Base-by-base conservation (phyloP, 83 land plant species). In the Thuja plicata region DNA sequence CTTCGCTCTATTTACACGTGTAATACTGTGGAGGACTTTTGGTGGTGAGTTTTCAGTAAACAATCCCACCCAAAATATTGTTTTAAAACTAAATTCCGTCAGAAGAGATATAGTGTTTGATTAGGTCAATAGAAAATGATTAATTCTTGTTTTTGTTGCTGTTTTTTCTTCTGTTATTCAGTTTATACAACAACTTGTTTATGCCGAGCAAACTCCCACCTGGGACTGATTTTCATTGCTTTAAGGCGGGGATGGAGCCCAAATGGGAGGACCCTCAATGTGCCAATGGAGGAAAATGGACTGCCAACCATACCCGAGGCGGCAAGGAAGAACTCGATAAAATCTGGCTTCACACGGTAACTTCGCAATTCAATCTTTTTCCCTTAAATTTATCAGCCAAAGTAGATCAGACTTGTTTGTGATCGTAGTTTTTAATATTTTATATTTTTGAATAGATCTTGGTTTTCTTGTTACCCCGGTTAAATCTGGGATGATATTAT, bases 231-330 rank as follows among this genome's bases (percentile, higher is more conserved):
- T 94, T 97, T 70, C 98, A 97, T 60, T 93, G 94, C 71, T 97
- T 97, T 85, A 97, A 93, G 88, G 94, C 93, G 35, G 99, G 99
- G 62, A 90, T 98, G 78, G 96, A 96, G 83, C 99, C 99, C 24
- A 95, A 98, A 90, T 98, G 99, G 99, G 99, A 98, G 90, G 99
- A 97, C 92, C 94, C 96, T 24, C 95, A 94, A 88, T 98, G 99
- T 90, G 97, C 96, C 3, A 89, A 91, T 87, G 99, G 99, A 35
- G 99, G 99, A 48, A 98, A 98, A 80, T 98, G 99, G 99, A 89
- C 99, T 82, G 92, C 91, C 16, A 88, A 89, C 27, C 89, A 94
- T 89, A 92, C 66, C 88, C 80, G 94, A 50, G 85, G 85, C 48
- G 85, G 94, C 89, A 96, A 94, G 94, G 82, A 87, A 15, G 93